A percentile compares a stretch with the other conserved stretches of the same genome.
These are phyloP conservation scores for Fagopyrum esculentum DNA, from an alignment of 148 eudicot genomes.

Conservation along the genomic window DNA sequence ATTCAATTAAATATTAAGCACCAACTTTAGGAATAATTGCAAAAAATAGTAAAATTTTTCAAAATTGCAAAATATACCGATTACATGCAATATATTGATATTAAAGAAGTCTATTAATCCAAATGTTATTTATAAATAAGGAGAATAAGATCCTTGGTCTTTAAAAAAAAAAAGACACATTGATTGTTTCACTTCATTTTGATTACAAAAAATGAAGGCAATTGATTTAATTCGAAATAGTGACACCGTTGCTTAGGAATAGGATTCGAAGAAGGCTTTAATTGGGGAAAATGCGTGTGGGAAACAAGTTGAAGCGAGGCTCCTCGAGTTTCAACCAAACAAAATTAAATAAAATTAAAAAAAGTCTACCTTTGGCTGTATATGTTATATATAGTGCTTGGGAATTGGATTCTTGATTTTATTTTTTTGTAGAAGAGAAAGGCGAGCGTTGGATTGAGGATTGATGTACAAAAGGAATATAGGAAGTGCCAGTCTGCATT, in stretches of 20 bases:
- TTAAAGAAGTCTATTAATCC: no score
- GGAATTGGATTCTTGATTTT: background rate
- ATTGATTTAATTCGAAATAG: background rate
- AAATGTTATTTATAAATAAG: background rate
- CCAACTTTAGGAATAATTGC: no score
- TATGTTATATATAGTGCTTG: background rate
- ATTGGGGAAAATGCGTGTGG: background rate
- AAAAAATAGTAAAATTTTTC: no score
- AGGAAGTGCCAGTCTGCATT: background rate
- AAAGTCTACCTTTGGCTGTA: background rate
- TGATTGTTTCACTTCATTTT: background rate
- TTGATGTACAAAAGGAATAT: background rate
- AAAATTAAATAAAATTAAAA: background rate
- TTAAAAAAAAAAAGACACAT: background rate
- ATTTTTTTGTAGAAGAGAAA: background rate
- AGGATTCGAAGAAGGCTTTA: background rate
- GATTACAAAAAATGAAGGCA: background rate
- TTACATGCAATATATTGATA: no score
- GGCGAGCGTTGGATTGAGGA: background rate
- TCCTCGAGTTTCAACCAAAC: background rate
- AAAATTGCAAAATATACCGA: no score
- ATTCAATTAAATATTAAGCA: no score
- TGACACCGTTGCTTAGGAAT: background rate
- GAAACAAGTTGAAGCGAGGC: background rate
- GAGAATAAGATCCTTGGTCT: background rate